Conservation (phyloP, 2,329 filamentous ascomycete genomes). For the Colletotrichum spinosum region DNA sequence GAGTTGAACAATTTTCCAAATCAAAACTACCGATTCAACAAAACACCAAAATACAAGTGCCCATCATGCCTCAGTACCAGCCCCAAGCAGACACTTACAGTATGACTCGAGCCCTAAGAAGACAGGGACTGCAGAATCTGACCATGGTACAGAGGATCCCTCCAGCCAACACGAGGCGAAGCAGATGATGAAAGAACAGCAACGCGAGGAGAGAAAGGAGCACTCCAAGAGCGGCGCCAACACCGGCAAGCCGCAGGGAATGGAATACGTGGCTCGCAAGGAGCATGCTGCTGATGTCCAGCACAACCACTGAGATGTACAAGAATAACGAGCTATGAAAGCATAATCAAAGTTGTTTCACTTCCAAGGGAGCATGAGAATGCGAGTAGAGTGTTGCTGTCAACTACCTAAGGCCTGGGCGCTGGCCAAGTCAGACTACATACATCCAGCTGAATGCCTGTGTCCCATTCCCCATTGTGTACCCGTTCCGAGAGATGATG, state of each 20-base stretch:
- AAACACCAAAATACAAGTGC: too few species aligned
- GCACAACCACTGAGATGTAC: slow-evolving; percentile 2
- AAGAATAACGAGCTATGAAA: background rate
- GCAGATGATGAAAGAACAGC: slow-evolving; percentile 17
- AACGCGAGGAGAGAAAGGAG: slow-evolving; percentile 13
- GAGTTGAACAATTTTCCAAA: too few species aligned
- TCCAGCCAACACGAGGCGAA: slow-evolving; percentile 18
- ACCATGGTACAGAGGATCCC: slow-evolving; percentile 4
- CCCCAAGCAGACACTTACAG: slow-evolving; percentile 18
- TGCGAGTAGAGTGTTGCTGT: too few species aligned
- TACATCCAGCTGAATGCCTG: too few species aligned
- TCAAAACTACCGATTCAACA: too few species aligned
- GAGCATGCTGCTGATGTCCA: slow-evolving; percentile 20
- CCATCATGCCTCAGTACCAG: slow-evolving; percentile 20
- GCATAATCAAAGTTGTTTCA: too few species aligned
- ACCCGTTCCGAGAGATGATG: too few species aligned
- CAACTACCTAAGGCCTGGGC: too few species aligned
- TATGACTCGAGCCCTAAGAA: background rate
- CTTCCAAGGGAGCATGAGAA: too few species aligned
- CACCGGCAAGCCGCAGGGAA: slow-evolving; percentile 8
- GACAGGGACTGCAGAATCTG: background rate
- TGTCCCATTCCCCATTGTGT: too few species aligned
- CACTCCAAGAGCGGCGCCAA: slow-evolving; percentile 28
- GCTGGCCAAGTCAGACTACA: too few species aligned
- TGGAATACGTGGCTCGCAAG: slow-evolving; percentile 21